These are phyloP conservation scores for Chenopodium quinoa DNA, from an alignment of 148 eudicot genomes.

Conservation along the genomic window DNA sequence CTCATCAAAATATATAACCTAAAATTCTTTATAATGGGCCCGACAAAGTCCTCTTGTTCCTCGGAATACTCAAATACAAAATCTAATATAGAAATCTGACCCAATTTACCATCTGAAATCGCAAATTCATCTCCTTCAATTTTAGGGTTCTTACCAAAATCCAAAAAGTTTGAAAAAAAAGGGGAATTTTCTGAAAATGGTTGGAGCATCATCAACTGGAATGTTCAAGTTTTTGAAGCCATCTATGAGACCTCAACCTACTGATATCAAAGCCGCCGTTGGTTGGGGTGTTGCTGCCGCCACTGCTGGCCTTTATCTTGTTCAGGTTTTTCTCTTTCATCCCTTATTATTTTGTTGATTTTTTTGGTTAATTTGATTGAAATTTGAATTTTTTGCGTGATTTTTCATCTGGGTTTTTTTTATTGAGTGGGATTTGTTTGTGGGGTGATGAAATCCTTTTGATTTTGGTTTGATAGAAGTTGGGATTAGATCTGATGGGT, in stretches of 20 bases:
- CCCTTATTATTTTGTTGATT: not conserved
- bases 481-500: constrained; percentile 4
- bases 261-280: constrained; percentile 68
- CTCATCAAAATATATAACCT: not conserved
- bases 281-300: constrained; percentile 75
- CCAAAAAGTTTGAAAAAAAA: not conserved
- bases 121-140: not conserved
- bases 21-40: too few relatives aligned
- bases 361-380: not conserved
- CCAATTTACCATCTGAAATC: too few relatives aligned
- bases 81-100: too few relatives aligned
- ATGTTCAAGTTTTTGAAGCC: constrained; percentile 42
- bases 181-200: not conserved
- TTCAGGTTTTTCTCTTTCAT: constrained; percentile 50
- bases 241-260: constrained; percentile 36
- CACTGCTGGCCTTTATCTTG: constrained; percentile 49
- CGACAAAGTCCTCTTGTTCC: too few relatives aligned
- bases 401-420: not conserved
- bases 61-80: too few relatives aligned
- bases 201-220: constrained; percentile 31
- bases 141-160: not conserved
- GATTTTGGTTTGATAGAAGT: not conserved
- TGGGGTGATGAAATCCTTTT: not conserved
- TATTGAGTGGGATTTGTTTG: not conserved
- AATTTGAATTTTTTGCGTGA: not conserved